A percentile compares a stretch with the other conserved stretches of the same genome.
These are phyloP conservation scores for Talaromyces rugulosus DNA, from an alignment of 2,329 filamentous ascomycete species.

Conservation along the genomic window DNA sequence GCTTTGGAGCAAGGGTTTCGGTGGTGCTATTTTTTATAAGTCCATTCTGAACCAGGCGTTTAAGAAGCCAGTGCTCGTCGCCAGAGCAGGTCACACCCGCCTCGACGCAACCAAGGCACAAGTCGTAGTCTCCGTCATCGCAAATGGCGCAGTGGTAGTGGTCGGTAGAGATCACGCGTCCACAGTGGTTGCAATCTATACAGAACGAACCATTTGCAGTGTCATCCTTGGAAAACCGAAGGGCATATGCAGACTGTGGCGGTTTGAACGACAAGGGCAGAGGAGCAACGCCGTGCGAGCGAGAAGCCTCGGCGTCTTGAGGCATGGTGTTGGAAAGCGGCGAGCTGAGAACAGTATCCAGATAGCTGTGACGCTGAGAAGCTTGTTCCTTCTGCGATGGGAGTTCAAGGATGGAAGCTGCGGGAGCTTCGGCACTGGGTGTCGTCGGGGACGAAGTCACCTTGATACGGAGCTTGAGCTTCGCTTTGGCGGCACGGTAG, in stretches of 20 bases:
- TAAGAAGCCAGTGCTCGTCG: conserved; percentile 87
- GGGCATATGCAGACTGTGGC: conserved; percentile 5
- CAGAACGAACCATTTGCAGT: conserved; percentile 56
- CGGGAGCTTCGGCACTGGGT: neutral
- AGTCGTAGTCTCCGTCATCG: conserved; percentile 88
- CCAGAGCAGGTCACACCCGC: conserved; percentile 72
- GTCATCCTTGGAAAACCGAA: conserved; percentile 28
- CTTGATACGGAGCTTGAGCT: conserved; percentile 90
- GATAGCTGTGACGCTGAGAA: conserved; percentile 31
- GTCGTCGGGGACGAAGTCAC: conserved; percentile 48
- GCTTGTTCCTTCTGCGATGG: conserved; percentile 17
- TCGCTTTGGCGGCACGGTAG: conserved; percentile 93
- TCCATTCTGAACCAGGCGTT: conserved; percentile 75
- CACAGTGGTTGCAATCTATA: conserved; percentile 92
- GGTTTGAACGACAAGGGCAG: neutral
- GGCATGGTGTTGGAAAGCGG: conserved; percentile 17
- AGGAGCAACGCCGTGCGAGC: neutral
- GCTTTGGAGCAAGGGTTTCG: conserved; percentile 69
- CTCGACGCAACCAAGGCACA: conserved; percentile 76
- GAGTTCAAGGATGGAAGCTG: conserved; percentile 8
- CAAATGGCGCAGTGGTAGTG: conserved; percentile 96
- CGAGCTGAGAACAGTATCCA: conserved; percentile 39
- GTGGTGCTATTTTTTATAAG: conserved; percentile 80
- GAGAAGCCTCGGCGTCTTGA: conserved; percentile 14
- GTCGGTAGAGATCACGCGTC: conserved; percentile 68